Base-by-base conservation (phyloP, 2,329 filamentous ascomycete genomes). In the Penicillium sp. region DNA sequence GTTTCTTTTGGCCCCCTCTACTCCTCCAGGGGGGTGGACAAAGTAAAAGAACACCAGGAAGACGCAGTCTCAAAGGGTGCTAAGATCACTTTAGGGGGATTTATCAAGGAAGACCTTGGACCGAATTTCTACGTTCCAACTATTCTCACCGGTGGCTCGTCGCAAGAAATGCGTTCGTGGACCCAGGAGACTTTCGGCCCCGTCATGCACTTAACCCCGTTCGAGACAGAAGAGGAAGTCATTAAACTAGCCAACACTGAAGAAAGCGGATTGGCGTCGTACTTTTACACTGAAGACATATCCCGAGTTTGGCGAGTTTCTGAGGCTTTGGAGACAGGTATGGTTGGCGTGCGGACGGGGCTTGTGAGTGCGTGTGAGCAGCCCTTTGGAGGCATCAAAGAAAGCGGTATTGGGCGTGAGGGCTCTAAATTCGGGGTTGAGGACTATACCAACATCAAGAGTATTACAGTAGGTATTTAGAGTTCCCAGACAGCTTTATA, bases 111-210 rank as follows among this genome's bases (percentile, higher is more conserved):
- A 39, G 36, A 39, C 18, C 36, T 39, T 11, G 36, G 36, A 10
- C 36, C 36, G 10, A 39, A 44, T 29, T 51, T 54, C 10, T 54
- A 48, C 16, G 8, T 28, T 18, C 49, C 49, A 13, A 51, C 49
- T 2, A 26, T 51, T 26, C 16, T 51, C n/a, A 36, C 49, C n/a
- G 23, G 29, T 6, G 49, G 42, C 14, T 19, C 2, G 10, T 13
- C 19, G 9, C 21, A 46, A 11, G 19, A 23, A 23, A 45, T 51
- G 49, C 18, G 26, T 5, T 45, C 63, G 10, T 55, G 63, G 26
- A 59, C 61, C 14, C 51, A 61, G 9, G 42, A 58, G 24, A 60
- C 60, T 34, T 52, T 42, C 11, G 29, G 34, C 6, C 49, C 49
- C 11, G 40, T 51, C 7, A 43, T 43, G 8, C 26, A 42, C 8